Evolutionary conservation across 768 basidiomycete species (phyloP).

Genomic region (Fomitopsis serialis): DNA sequence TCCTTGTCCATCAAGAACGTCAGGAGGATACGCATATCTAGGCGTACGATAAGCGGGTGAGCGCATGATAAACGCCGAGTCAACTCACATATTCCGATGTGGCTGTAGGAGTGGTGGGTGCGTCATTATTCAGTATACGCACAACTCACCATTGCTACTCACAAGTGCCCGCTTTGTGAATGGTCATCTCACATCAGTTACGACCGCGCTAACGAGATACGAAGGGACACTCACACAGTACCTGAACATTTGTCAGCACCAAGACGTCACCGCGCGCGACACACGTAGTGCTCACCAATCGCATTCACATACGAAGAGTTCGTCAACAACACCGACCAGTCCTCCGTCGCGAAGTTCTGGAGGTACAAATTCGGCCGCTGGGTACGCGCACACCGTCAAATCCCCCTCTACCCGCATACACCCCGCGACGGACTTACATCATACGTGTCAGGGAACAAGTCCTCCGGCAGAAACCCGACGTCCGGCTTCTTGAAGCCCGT

Average conservation of each 20-base stretch:
- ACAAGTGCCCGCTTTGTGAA: conserved; percentile 37
- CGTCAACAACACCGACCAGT: conserved; percentile 46
- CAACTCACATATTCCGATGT: conserved; percentile 48
- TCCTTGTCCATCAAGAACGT: conserved; percentile 41
- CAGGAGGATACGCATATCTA: conserved; percentile 44
- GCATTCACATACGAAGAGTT: conserved; percentile 47
- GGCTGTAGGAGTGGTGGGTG: conserved; percentile 24
- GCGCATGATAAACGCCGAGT: neutral
- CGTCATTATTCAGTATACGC: neutral
- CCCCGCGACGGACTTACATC: conserved; percentile 23
- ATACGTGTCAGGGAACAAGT: conserved; percentile 46
- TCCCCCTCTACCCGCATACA: neutral
- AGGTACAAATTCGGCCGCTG: conserved; percentile 46
- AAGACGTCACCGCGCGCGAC: neutral
- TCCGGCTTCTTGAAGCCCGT: conserved; percentile 47
- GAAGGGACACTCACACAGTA: conserved; percentile 22
- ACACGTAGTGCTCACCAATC: conserved; percentile 33
- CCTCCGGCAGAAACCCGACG: conserved; percentile 39
- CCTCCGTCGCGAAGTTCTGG: conserved; percentile 50
- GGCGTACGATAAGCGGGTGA: neutral
- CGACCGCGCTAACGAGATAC: neutral
- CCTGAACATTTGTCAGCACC: neutral
- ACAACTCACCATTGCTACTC: conserved; percentile 12
- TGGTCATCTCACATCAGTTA: neutral
- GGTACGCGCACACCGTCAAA: neutral